These are phyloP conservation scores for Gamsiella multidivaricata DNA, from an alignment of 192 early-diverging fungal species.

Conservation along the genomic window DNA sequence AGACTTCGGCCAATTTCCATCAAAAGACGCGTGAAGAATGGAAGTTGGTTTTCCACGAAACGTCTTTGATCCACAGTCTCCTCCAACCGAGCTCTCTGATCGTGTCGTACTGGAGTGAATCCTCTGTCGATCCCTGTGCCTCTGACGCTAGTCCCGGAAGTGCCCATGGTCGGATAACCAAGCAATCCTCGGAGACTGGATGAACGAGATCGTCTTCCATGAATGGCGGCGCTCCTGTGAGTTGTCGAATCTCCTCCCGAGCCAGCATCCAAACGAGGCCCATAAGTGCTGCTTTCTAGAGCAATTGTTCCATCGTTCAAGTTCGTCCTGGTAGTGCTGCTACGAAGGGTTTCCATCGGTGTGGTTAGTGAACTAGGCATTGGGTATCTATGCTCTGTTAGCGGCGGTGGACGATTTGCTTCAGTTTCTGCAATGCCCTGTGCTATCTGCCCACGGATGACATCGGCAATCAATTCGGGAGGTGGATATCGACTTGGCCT, in stretches of 20 bases:
- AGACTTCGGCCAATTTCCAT: slow-evolving; percentile 15
- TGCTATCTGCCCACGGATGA: slow-evolving; percentile 20
- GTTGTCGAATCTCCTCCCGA: background rate
- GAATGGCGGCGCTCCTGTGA: slow-evolving; percentile 10
- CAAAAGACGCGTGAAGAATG: slow-evolving; percentile 18
- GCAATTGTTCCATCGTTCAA: slow-evolving; percentile 1
- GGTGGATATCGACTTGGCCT: slow-evolving; percentile 21
- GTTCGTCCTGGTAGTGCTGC: background rate
- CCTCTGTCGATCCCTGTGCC: background rate
- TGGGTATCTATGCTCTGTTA: background rate
- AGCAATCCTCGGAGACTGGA: slow-evolving; percentile 21
- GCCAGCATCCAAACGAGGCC: background rate
- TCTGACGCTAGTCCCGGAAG: background rate
- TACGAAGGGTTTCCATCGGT: slow-evolving; percentile 8
- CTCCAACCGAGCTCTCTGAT: background rate
- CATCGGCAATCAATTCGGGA: slow-evolving; percentile 14
- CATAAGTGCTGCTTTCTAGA: background rate
- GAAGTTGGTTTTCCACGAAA: slow-evolving; percentile 7
- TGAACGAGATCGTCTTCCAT: slow-evolving; percentile 21
- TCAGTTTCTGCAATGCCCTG: slow-evolving; percentile 19
- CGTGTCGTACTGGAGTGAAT: background rate
- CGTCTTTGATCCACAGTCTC: background rate
- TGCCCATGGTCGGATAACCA: slow-evolving; percentile 8
- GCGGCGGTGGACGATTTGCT: background rate
- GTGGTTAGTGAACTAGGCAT: slow-evolving; percentile 8